phyloP scores from a whole-genome alignment of 805 yeast genomes.

The Danielia oregonensis region DNA sequence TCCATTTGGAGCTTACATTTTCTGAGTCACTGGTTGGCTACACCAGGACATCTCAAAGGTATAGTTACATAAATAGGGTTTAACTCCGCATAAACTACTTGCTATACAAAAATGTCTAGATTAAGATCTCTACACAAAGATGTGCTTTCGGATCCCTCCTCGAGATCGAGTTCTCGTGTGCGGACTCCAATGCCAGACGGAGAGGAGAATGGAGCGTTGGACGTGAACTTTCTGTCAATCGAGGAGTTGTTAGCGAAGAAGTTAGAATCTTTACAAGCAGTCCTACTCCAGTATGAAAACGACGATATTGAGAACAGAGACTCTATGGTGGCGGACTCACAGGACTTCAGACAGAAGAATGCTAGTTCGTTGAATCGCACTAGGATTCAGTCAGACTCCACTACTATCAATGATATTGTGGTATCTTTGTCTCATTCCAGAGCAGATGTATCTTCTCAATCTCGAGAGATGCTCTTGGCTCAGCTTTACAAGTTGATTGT shows the following conservation, averaged over 20 bases:
- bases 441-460: conserved; percentile 42
- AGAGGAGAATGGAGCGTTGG: conserved; percentile 35
- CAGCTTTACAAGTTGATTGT: conserved; percentile 48
- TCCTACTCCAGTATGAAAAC: conserved; percentile 12
- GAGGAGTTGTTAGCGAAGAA: conserved; percentile 32
- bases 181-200: conserved; percentile 31
- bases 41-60: neutral
- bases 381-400: conserved; percentile 32
- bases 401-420: conserved; percentile 44
- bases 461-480: conserved; percentile 47
- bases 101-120: conserved; percentile 10
- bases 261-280: conserved; percentile 28
- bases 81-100: too few relatives aligned
- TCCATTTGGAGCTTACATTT: neutral
- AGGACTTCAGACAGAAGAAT: conserved; percentile 23
- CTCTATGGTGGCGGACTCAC: conserved; percentile 18
- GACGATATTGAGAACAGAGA: conserved; percentile 16
- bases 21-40: neutral
- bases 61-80: too few relatives aligned
- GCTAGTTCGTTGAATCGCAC: conserved; percentile 30
- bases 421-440: conserved; percentile 38
- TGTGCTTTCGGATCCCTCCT: conserved; percentile 24
- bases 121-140: conserved; percentile 14
- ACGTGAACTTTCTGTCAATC: conserved; percentile 30
- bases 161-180: conserved; percentile 30